Evolutionary conservation across 1,139 yeast species (phyloP).

Genomic region (Komagataea norvegica): DNA sequence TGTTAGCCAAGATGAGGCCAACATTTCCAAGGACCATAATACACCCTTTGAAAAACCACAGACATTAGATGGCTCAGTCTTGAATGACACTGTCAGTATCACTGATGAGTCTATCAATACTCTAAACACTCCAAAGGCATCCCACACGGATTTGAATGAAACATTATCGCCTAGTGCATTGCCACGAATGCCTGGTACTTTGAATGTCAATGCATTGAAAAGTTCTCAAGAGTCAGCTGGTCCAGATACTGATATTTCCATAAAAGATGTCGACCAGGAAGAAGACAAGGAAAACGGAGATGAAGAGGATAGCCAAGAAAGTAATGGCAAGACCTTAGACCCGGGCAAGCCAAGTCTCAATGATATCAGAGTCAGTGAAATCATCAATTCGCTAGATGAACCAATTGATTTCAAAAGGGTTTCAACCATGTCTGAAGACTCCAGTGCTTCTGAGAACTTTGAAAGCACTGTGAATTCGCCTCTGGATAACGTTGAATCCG

Average conservation of each 20-base stretch:
- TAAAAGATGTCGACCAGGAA: background rate
- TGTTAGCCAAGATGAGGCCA: too few species aligned
- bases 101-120: background rate
- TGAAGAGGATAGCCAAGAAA: conserved; percentile 1
- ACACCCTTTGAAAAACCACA: background rate
- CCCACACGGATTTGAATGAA: conserved; percentile 10
- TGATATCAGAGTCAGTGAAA: conserved; percentile 20
- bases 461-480: conserved; percentile 1
- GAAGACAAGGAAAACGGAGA: background rate
- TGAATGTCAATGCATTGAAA: conserved; percentile 50
- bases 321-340: conserved; percentile 32
- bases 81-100: background rate
- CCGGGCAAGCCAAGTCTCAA: conserved; percentile 35
- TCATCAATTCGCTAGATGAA: conserved; percentile 29
- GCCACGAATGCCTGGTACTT: conserved; percentile 61
- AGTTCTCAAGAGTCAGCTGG: conserved; percentile 15
- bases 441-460: conserved; percentile 12
- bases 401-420: conserved; percentile 37
- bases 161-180: conserved; percentile 28
- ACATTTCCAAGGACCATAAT: too few species aligned
- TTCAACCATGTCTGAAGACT: conserved; percentile 28
- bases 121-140: conserved; percentile 18
- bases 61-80: too few species aligned
- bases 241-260: conserved; percentile 9
- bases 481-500: background rate